A percentile compares a stretch with the other conserved stretches of the same genome.
phyloP scores from a whole-genome alignment of 331 rosid genomes.

The Saraca asoca region DNA sequence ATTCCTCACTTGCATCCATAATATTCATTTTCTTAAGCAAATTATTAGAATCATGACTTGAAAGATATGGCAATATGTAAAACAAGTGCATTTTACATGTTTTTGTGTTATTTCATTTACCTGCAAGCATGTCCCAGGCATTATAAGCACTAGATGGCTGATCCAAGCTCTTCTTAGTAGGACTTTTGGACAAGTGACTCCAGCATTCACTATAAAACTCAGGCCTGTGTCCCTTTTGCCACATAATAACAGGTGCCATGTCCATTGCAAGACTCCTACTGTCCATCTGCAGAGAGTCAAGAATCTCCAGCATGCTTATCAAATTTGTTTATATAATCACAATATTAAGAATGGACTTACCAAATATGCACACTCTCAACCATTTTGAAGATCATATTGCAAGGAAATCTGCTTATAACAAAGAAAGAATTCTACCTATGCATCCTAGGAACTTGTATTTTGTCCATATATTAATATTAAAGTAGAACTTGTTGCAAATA shows the following conservation, averaged over 20 bases:
- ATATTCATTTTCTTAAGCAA: background rate
- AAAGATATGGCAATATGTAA: too few species aligned
- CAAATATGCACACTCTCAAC: conserved; percentile 12
- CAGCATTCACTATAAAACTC: conserved; percentile 68
- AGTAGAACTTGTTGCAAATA: background rate
- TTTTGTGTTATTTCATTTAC: conserved; percentile 47
- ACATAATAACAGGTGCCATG: conserved; percentile 85
- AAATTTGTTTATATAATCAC: background rate
- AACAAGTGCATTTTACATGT: background rate
- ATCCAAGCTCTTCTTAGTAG: conserved; percentile 59
- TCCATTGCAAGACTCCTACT: conserved; percentile 82
- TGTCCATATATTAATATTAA: conserved; percentile 6
- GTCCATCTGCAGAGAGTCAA: conserved; percentile 72
- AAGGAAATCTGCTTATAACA: conserved; percentile 6
- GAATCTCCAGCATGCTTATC: conserved; percentile 35
- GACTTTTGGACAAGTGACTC: conserved; percentile 57
- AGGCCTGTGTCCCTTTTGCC: conserved; percentile 71
- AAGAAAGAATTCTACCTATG: conserved; percentile 17
- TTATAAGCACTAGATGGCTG: conserved; percentile 47
- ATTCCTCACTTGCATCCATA: background rate
- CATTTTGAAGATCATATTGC: conserved; percentile 22
- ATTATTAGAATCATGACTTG: background rate
- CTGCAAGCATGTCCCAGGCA: conserved; percentile 86
- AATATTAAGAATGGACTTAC: background rate
- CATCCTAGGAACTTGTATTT: conserved; percentile 8